These are phyloP conservation scores for Grosmannia serpens DNA, from an alignment of 2,329 filamentous ascomycete genomes.

Conservation along the genomic window DNA sequence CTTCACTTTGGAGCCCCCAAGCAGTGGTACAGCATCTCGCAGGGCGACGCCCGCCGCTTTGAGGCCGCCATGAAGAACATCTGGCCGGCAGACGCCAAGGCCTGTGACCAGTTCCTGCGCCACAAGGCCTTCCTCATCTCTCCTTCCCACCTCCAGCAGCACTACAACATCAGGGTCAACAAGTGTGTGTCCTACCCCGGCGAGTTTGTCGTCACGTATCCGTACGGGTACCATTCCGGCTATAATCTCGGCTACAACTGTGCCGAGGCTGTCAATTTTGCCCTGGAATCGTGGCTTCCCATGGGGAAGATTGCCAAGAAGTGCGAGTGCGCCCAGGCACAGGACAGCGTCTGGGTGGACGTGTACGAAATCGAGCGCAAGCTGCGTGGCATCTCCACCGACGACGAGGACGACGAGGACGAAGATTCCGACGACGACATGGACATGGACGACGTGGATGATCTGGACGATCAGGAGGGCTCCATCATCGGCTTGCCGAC, in stretches of 20 bases:
- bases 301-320: conserved; percentile 94
- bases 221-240: conserved; percentile 95
- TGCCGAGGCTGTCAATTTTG: conserved; percentile 97
- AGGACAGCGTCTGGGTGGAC: conserved; percentile 98
- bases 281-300: conserved; percentile 85
- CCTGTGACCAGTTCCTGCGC: conserved; percentile 88
- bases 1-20: conserved; percentile 98
- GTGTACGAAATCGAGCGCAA: conserved; percentile 94
- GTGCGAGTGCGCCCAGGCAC: conserved; percentile 87
- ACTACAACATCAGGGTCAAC: conserved; percentile 94
- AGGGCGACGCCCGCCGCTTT: conserved; percentile 84
- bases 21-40: conserved; percentile 99
- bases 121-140: conserved; percentile 98
- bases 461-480: conserved; percentile 49
- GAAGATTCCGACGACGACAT: conserved; percentile 54
- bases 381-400: conserved; percentile 76
- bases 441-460: conserved; percentile 43
- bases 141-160: conserved; percentile 70
- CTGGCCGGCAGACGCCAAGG: conserved; percentile 91
- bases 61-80: conserved; percentile 91
- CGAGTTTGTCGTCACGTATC: conserved; percentile 97
- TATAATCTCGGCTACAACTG: conserved; percentile 99
- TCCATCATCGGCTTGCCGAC: conserved; percentile 61
- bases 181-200: conserved; percentile 90
- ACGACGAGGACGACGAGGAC: conserved; percentile 66